Percentiles rank a stretch among this genome's conserved stretches.
These are phyloP conservation scores for Saccharum hybrid DNA, from an alignment of 202 grass and related monocot species.

Conservation along the genomic window DNA sequence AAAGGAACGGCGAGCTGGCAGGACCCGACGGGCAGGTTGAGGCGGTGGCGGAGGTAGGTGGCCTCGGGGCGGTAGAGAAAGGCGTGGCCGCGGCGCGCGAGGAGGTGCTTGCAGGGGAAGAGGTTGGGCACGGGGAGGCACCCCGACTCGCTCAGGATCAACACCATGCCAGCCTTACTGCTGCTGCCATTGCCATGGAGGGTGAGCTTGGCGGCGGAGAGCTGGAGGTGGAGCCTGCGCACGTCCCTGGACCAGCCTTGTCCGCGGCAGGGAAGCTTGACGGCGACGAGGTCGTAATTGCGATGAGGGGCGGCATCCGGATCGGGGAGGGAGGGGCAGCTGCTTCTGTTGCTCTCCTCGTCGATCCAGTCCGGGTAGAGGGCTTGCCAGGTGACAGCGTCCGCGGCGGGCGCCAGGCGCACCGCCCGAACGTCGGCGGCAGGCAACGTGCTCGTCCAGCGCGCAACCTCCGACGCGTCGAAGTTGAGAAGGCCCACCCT, in stretches of 20 bases:
- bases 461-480: constrained; percentile 52
- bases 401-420: constrained; percentile 50
- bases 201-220: constrained; percentile 75
- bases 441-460: constrained; percentile 51
- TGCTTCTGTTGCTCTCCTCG: constrained; percentile 46
- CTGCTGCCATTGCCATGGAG: not conserved
- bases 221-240: constrained; percentile 79
- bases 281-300: constrained; percentile 67
- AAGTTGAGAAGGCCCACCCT: constrained; percentile 77
- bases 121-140: constrained; percentile 78
- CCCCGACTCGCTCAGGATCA: constrained; percentile 53
- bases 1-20: constrained; percentile 63
- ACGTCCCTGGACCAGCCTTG: constrained; percentile 67
- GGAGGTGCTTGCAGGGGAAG: constrained; percentile 68
- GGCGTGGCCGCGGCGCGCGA: constrained; percentile 52
- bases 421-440: constrained; percentile 39
- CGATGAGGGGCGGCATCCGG: constrained; percentile 26
- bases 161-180: constrained; percentile 8
- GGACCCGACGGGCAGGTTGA: constrained; percentile 67
- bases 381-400: constrained; percentile 63
- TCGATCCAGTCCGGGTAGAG: constrained; percentile 84
- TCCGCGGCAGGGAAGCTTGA: constrained; percentile 66
- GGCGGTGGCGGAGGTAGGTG: constrained; percentile 46
- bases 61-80: constrained; percentile 71
- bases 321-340: constrained; percentile 73